Conservation (phyloP, 495 filamentous ascomycete species). For the Aspergillus sclerotioniger region DNA sequence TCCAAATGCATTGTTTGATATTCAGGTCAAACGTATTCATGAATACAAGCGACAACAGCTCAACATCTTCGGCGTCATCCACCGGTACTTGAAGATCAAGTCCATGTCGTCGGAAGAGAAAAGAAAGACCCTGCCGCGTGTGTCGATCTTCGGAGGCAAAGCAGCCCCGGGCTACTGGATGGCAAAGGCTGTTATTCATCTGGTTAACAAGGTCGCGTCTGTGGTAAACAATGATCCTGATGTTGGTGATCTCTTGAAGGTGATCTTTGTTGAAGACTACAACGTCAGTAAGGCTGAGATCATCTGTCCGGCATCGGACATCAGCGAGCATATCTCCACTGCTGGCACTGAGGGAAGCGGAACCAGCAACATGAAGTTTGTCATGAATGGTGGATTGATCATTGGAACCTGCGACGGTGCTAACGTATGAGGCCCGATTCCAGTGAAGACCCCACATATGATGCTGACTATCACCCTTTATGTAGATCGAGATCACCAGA, state of each 20-base stretch:
- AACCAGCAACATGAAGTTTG: conserved; percentile 96
- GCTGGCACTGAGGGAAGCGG: conserved; percentile 81
- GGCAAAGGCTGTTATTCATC: conserved; percentile 97
- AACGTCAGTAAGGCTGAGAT: conserved; percentile 99
- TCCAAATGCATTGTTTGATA: conserved; percentile 85
- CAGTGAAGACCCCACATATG: background rate
- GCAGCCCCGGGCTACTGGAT: conserved; percentile 99
- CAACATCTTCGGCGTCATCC: conserved; percentile 97
- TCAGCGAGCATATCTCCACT: conserved; percentile 98
- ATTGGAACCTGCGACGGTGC: conserved; percentile 98
- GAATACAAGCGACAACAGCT: conserved; percentile 99
- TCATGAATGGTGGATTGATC: conserved; percentile 92
- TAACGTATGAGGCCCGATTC: conserved; percentile 62
- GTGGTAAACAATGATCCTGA: conserved; percentile 91
- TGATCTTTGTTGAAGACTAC: conserved; percentile 96
- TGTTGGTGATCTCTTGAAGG: conserved; percentile 91
- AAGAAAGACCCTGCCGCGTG: conserved; percentile 86
- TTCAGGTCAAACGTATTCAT: conserved; percentile 98
- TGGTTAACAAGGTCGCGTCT: conserved; percentile 88
- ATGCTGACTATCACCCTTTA: conserved; percentile 13
- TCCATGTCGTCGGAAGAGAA: conserved; percentile 75
- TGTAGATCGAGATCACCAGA: conserved; percentile 92
- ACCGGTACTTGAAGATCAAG: conserved; percentile 90
- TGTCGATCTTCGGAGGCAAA: conserved; percentile 97
- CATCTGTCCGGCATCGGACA: conserved; percentile 88